Conservation (phyloP, 257 asterid species). For the Petrea volubilis region DNA sequence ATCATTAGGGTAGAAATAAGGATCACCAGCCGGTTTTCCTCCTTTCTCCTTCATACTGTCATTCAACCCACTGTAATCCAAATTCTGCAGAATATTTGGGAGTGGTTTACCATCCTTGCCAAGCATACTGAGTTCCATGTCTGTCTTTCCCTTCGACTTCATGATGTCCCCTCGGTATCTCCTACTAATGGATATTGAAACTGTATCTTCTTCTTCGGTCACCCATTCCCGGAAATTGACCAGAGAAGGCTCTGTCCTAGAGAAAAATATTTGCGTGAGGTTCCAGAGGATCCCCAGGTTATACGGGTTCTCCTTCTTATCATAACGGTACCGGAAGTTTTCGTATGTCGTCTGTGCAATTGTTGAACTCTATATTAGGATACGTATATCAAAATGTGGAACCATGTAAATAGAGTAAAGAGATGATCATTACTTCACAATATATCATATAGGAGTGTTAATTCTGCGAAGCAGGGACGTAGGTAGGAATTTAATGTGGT, state of each 20-base stretch:
- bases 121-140: conserved; percentile 52
- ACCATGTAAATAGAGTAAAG: neutral
- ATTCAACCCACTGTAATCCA: conserved; percentile 60
- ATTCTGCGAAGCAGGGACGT: too few relatives aligned
- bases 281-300: conserved; percentile 55
- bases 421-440: neutral
- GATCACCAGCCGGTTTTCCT: conserved; percentile 31
- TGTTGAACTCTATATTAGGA: conserved; percentile 11
- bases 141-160: conserved; percentile 50
- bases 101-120: conserved; percentile 47
- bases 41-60: conserved; percentile 47
- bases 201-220: conserved; percentile 52
- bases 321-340: conserved; percentile 84
- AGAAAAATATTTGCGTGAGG: conserved; percentile 62
- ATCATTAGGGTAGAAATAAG: conserved; percentile 35
- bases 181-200: conserved; percentile 39
- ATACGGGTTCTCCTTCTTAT: conserved; percentile 77
- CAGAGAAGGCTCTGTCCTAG: conserved; percentile 47
- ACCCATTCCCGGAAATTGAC: conserved; percentile 79
- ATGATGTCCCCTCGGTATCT: conserved; percentile 45
- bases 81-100: conserved; percentile 43
- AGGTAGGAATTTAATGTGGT: too few relatives aligned
- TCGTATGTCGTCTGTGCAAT: conserved; percentile 80
- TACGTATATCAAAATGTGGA: neutral
- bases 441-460: too few relatives aligned